A percentile compares a stretch with the other conserved stretches of the same genome.
Conservation (phyloP, 1,139 yeast species). For the Geotrichum carabidarum region DNA sequence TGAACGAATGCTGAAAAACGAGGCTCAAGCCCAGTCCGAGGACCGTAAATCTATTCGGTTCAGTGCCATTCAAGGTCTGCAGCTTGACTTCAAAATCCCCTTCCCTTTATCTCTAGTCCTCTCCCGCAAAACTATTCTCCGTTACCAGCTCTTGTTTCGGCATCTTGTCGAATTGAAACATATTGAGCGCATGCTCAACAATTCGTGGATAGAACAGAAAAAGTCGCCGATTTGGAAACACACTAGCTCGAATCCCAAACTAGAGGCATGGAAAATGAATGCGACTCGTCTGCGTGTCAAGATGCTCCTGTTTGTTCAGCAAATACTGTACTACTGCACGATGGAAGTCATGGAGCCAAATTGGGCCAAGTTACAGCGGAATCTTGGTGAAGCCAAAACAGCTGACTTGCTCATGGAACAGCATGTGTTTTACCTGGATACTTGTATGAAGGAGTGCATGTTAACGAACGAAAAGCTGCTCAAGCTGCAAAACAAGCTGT, state of each 20-base stretch:
- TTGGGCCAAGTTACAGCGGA: constrained; percentile 43
- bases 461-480: constrained; percentile 58
- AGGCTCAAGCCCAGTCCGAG: background rate
- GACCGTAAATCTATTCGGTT: constrained; percentile 13
- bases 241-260: constrained; percentile 36
- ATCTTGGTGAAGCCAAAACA: constrained; percentile 34
- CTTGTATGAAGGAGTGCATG: constrained; percentile 62
- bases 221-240: constrained; percentile 65
- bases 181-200: constrained; percentile 54
- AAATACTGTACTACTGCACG: constrained; percentile 53
- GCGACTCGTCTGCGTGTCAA: constrained; percentile 56
- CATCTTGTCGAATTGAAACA: constrained; percentile 60
- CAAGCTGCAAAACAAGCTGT: constrained; percentile 40
- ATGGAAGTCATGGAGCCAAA: constrained; percentile 58
- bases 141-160: constrained; percentile 77
- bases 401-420: constrained; percentile 49
- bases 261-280: constrained; percentile 54
- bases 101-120: constrained; percentile 80
- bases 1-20: constrained; percentile 2
- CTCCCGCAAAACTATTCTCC: constrained; percentile 63
- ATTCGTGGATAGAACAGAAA: constrained; percentile 70
- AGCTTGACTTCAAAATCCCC: constrained; percentile 66
- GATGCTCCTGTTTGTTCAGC: constrained; percentile 57
- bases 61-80: constrained; percentile 53
- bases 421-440: constrained; percentile 57